A percentile compares a stretch with the other conserved stretches of the same genome.
Conservation (phyloP, 176 grass and related monocot genomes). For the Panicum miliaceum region DNA sequence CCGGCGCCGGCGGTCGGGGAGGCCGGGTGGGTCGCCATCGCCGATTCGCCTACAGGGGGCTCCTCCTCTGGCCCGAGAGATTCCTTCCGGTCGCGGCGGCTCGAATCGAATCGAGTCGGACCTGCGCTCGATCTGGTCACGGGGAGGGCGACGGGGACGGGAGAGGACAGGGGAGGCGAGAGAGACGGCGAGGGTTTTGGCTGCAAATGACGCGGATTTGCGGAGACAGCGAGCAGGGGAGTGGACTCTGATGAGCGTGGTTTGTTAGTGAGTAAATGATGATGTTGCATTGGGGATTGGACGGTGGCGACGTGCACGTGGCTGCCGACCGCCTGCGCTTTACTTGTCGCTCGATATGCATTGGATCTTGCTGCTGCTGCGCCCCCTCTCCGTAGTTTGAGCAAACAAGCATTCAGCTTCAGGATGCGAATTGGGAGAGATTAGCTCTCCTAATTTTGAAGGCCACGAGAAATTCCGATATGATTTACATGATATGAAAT, state of each 20-base stretch:
- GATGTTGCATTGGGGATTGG: neutral
- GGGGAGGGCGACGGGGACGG: neutral
- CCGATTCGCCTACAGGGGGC: neutral
- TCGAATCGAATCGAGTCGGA: neutral
- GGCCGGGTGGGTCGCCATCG: constrained; percentile 57
- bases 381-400: too few species aligned
- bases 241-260: neutral
- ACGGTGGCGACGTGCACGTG: neutral
- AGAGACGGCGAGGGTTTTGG: constrained; percentile 32
- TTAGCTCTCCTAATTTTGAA: too few species aligned
- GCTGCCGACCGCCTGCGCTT: neutral
- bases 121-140: constrained; percentile 39
- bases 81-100: constrained; percentile 14
- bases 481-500: too few species aligned
- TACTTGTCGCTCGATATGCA: neutral
- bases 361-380: too few species aligned
- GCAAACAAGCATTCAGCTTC: too few species aligned
- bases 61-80: neutral
- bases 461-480: too few species aligned
- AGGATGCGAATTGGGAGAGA: too few species aligned
- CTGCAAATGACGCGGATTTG: constrained; percentile 30
- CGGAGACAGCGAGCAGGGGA: constrained; percentile 9
- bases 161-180: too few species aligned
- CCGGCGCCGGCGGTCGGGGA: constrained; percentile 40
- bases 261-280: constrained; percentile 16